A percentile compares a stretch with the other conserved stretches of the same genome.
Evolutionary conservation across 2,329 filamentous ascomycete species (phyloP).

Genomic region (Thielaviopsis musarum): DNA sequence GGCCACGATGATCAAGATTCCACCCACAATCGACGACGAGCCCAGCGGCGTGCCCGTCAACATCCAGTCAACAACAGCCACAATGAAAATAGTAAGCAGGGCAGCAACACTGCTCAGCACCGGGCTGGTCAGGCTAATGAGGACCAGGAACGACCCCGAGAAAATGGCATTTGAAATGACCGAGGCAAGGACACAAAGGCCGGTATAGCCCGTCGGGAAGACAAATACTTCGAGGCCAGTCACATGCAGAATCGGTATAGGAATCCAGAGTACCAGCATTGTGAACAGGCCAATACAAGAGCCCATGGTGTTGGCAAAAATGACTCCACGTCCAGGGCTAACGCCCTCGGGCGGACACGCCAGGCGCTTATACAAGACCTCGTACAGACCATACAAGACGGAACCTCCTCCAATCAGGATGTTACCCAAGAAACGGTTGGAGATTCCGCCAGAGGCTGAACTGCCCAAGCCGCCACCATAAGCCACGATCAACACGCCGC

Average conservation of each 20-base stretch:
- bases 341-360: constrained; percentile 88
- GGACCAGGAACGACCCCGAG: constrained; percentile 78
- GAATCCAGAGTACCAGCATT: constrained; percentile 75
- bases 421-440: constrained; percentile 66
- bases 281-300: constrained; percentile 79
- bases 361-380: constrained; percentile 86
- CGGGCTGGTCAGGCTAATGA: constrained; percentile 84
- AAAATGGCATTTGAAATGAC: constrained; percentile 82
- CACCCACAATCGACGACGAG: constrained; percentile 61
- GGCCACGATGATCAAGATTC: constrained; percentile 69
- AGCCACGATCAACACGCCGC: constrained; percentile 83
- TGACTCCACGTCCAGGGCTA: constrained; percentile 70
- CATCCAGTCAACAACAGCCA: constrained; percentile 80
- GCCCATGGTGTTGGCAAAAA: constrained; percentile 89
- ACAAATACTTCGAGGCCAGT: constrained; percentile 68
- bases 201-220: constrained; percentile 60
- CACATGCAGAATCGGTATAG: constrained; percentile 67
- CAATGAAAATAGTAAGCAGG: constrained; percentile 89
- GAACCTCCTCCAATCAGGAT: constrained; percentile 81
- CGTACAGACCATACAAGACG: constrained; percentile 89
- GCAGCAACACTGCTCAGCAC: constrained; percentile 87
- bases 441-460: constrained; percentile 24
- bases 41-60: constrained; percentile 63
- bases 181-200: constrained; percentile 62
- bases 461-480: constrained; percentile 52